Evolutionary conservation across 1,139 yeast genomes (phyloP).

Genomic region (Suhomyces kunorum): DNA sequence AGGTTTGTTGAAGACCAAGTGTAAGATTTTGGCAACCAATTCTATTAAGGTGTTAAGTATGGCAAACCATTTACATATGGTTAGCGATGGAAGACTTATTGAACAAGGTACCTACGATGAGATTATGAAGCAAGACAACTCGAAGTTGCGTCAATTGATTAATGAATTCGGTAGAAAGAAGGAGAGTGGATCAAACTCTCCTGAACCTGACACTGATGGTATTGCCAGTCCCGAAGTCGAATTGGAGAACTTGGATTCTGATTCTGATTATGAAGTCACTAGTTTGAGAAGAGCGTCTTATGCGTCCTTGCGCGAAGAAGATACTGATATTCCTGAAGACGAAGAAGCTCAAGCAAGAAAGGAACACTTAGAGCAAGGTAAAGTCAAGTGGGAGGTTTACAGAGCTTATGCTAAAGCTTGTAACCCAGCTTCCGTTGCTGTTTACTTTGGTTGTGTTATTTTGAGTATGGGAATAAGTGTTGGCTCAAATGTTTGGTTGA

Average conservation of each 20-base stretch:
- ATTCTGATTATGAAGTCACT: slow-evolving; percentile 28
- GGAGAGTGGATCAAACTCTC: slow-evolving; percentile 13
- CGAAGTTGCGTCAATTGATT: slow-evolving; percentile 63
- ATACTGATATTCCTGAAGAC: slow-evolving; percentile 44
- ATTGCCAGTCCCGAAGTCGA: slow-evolving; percentile 12
- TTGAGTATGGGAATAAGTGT: slow-evolving; percentile 57
- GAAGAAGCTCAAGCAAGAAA: slow-evolving; percentile 48
- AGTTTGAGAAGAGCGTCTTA: slow-evolving; percentile 74
- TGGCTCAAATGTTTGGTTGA: slow-evolving; percentile 79
- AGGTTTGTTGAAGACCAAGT: slow-evolving; percentile 75
- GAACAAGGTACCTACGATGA: slow-evolving; percentile 76
- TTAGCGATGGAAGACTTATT: slow-evolving; percentile 72
- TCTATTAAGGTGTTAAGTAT: slow-evolving; percentile 79
- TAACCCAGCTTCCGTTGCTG: slow-evolving; percentile 65
- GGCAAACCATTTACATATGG: slow-evolving; percentile 73
- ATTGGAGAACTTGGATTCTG: slow-evolving; percentile 15
- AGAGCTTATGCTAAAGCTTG: slow-evolving; percentile 84
- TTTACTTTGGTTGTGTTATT: slow-evolving; percentile 55
- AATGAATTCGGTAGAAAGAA: slow-evolving; percentile 71
- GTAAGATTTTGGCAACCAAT: slow-evolving; percentile 85
- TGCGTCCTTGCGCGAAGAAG: slow-evolving; percentile 48
- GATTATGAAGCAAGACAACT: slow-evolving; percentile 52
- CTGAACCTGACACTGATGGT: slow-evolving; percentile 16
- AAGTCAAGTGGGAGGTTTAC: slow-evolving; percentile 89
- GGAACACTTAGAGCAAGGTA: slow-evolving; percentile 91